Evolutionary conservation across 2,329 filamentous ascomycete genomes (phyloP), one percentile per base, ranked within the genome.

Genomic region (Xylaria digitata): DNA sequence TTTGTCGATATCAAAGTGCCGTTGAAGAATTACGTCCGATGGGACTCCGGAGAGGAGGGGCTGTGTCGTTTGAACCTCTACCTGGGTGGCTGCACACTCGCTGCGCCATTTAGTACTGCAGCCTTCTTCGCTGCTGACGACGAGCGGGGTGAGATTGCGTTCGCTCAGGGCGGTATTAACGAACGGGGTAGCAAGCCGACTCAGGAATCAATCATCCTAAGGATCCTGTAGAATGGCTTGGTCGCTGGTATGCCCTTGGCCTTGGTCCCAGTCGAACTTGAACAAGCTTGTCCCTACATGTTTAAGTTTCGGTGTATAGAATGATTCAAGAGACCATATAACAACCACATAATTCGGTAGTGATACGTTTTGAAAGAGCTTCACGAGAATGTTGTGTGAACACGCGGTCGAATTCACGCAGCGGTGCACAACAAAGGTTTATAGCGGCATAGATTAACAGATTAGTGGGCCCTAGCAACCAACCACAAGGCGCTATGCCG

Each of bases 41-140:
- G 71, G 2, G 65, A 72, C 53, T 63, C 64, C 2, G 60, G 63
- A 11, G 66, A 62, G 46, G 34, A 63, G 30, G 71, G 71, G 23
- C 65, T 74, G 34, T 77, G 77, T 66, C 49, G 67, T 58, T 65
- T 80, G 19, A 74, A 72, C 50, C 49, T 79, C n/a, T 69, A 74
- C 32, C 50, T 66, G 19, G 68, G 71, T 4, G 70, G 68, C 1
- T 80, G 78, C 60, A 68, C 71, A 1, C 72, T 80, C 7, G 76
- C 73, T 15, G 74, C 76, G 7, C 75, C 78, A 0, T 80, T 80
- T 66, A 69, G 71, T 21, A 75, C 73, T 0, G 74, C 69, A 1
- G 72, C 73, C 4, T 78, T 78, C 70, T 73, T 78, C 23, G 76
- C 77, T 7, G 73, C 76, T 46, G 75, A 79, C 59, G 78, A 80